Base-by-base conservation (phyloP, 768 basidiomycete species). In the Clitopilus hobsonii region DNA sequence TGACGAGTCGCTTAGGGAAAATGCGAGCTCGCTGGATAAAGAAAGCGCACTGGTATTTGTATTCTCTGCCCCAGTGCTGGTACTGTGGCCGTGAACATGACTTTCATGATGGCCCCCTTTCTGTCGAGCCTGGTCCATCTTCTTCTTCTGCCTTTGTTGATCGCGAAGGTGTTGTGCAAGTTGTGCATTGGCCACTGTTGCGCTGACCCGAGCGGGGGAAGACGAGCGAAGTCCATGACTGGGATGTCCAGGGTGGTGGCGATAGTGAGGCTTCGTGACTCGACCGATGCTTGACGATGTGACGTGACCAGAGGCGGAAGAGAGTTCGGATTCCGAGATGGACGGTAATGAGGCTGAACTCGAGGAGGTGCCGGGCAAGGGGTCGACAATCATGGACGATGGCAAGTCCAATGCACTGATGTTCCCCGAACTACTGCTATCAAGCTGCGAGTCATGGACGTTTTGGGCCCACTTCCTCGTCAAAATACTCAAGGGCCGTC, bases 401-500 rank as follows among this genome's bases (percentile, higher is more conserved):
- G 18, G 10, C 41, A 20, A 45, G 11, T 45, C 41, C 3, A 38
- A 22, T 8, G 38, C 25, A 18, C 29, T 29, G 20, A 14, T 32
- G 29, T 26, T 32, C 4, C 23, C 47, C 2, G 41, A 45, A 45
- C 3, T 45, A 3, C 3, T 18, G 22, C 11, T 45, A 11, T 45
- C 41, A 20, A 45, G 41, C 2, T 68, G 69, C 56, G 72, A 67
- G 51, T 72, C 68, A 6, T 64, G 66, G 6, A 74, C 69, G 51
- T 70, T 70, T 59, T 80, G 74, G 13, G 72, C 79, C 81, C 81
- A 82, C 54, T 71, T 69, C 52, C 71, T 69, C 14, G 79, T 81
- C 25, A 53, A 53, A 18, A 69, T 61, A 23, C 61, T 50, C 25
- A 62, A 60, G 63, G 63, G 62, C 28, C 22, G 36, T 3, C 26